Conservation (phyloP, 1,284 basidiomycete species). For the Wallemia hederae region DNA sequence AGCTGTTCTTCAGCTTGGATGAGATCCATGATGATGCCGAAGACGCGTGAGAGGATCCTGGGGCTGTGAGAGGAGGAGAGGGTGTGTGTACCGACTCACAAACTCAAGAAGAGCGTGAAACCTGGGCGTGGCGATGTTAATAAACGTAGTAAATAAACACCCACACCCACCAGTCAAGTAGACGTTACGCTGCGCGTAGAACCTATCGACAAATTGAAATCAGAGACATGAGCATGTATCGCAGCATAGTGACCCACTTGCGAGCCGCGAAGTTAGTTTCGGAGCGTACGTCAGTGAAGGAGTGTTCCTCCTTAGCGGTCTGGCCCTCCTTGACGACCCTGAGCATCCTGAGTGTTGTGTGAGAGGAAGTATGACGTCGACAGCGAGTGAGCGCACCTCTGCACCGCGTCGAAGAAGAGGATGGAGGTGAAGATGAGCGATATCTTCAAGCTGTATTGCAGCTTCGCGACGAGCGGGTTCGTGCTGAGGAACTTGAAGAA, state of each 20-base stretch:
- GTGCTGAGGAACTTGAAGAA: constrained; percentile 48
- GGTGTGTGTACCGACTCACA: background rate
- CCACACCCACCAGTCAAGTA: constrained; percentile 46
- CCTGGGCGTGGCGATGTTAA: background rate
- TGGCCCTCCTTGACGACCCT: constrained; percentile 49
- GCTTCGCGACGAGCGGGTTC: constrained; percentile 18
- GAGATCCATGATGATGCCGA: constrained; percentile 69
- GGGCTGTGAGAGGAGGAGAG: constrained; percentile 13
- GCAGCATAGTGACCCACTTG: constrained; percentile 11
- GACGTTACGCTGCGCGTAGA: constrained; percentile 45
- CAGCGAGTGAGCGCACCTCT: constrained; percentile 21
- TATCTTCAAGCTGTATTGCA: constrained; percentile 17
- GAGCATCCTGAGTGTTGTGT: constrained; percentile 26
- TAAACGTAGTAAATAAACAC: background rate
- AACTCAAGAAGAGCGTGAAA: constrained; percentile 51
- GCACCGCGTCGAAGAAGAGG: constrained; percentile 62
- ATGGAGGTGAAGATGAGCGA: constrained; percentile 46
- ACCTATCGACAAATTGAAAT: constrained; percentile 23
- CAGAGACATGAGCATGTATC: background rate
- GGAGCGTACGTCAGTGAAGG: constrained; percentile 33
- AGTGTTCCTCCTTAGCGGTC: constrained; percentile 30
- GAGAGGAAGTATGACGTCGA: background rate
- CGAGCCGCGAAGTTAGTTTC: constrained; percentile 64
- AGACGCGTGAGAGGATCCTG: constrained; percentile 66
- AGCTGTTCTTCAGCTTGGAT: constrained; percentile 70